Evolutionary conservation across 2,329 filamentous ascomycete genomes (phyloP).

Genomic region (Lasiodiplodia citricola): DNA sequence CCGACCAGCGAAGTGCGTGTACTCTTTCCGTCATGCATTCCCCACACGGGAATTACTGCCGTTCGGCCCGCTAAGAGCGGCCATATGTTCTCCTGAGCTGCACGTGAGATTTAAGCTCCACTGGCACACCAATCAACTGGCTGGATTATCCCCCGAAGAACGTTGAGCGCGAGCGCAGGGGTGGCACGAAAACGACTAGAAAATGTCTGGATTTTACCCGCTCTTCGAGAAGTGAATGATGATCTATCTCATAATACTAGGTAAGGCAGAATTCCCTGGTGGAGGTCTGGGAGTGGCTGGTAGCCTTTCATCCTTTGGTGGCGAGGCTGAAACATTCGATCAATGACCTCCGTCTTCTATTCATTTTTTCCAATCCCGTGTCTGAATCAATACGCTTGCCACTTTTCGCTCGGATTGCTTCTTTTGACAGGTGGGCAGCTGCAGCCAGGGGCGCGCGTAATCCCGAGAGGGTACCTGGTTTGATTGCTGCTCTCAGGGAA

Average conservation of each 20-base stretch:
- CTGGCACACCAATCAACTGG: not conserved
- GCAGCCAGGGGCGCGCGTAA: not conserved
- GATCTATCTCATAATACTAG: not conserved
- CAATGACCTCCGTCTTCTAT: not conserved
- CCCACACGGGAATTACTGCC: conserved; percentile 7
- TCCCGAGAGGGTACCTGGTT: not conserved
- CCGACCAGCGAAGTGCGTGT: not conserved
- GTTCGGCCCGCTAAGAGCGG: not conserved
- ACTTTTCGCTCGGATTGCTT: not conserved
- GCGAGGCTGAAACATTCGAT: not conserved
- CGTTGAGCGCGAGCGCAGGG: not conserved
- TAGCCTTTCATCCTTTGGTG: not conserved
- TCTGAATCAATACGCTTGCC: not conserved
- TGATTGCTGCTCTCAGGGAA: not conserved
- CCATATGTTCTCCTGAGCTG: not conserved
- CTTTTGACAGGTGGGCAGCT: not conserved
- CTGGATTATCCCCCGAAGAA: not conserved
- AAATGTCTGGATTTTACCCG: not conserved
- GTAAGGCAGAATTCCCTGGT: not conserved
- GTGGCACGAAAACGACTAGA: not conserved
- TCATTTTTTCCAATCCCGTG: not conserved
- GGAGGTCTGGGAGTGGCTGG: not conserved
- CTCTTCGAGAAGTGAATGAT: not conserved
- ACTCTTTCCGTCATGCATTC: not conserved
- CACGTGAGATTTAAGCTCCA: conserved; percentile 2